A percentile compares a stretch with the other conserved stretches of the same genome.
Conservation (phyloP, 495 filamentous ascomycete species). For the Zalerion maritima region DNA sequence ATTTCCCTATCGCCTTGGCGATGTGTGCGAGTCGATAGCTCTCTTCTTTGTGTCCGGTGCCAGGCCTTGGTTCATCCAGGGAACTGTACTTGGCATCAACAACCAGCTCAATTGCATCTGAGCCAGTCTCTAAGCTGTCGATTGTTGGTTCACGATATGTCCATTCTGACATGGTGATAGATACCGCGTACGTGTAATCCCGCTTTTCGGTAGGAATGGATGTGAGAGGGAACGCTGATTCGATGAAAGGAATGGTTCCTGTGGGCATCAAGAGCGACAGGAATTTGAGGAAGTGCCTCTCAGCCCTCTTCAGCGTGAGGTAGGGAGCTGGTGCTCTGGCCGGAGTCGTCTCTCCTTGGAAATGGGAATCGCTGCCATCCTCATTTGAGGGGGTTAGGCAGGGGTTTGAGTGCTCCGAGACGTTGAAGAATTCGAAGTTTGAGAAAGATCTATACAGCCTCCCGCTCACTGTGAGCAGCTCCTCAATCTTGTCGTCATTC, state of each 20-base stretch:
- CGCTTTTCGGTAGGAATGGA: slow-evolving; percentile 52
- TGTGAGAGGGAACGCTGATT: slow-evolving; percentile 58
- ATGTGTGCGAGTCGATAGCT: slow-evolving; percentile 29
- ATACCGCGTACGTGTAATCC: slow-evolving; percentile 50
- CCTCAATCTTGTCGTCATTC: slow-evolving; percentile 36
- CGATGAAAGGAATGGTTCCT: slow-evolving; percentile 41
- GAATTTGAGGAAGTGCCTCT: slow-evolving; percentile 60
- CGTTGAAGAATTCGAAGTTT: slow-evolving; percentile 70
- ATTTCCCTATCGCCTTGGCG: slow-evolving; percentile 40
- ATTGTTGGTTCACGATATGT: no score
- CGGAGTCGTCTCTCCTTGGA: slow-evolving; percentile 22
- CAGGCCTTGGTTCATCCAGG: no score
- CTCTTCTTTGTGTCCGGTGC: slow-evolving; percentile 13
- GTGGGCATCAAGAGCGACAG: slow-evolving; percentile 49
- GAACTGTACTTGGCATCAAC: no score
- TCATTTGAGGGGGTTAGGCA: slow-evolving; percentile 10
- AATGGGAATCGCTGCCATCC: slow-evolving; percentile 20
- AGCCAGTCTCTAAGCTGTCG: slow-evolving; percentile 53
- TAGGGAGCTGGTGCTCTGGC: slow-evolving; percentile 39
- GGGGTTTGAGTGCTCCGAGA: slow-evolving; percentile 35
- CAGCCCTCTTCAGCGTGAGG: slow-evolving; percentile 56
- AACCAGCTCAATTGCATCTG: slow-evolving; percentile 59
- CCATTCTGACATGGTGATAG: slow-evolving; percentile 47
- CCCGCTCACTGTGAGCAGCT: slow-evolving; percentile 36
- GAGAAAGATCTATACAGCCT: slow-evolving; percentile 49